phyloP scores from a whole-genome alignment of 2,329 filamentous ascomycete species.

The Neocatenulostroma microsporum region DNA sequence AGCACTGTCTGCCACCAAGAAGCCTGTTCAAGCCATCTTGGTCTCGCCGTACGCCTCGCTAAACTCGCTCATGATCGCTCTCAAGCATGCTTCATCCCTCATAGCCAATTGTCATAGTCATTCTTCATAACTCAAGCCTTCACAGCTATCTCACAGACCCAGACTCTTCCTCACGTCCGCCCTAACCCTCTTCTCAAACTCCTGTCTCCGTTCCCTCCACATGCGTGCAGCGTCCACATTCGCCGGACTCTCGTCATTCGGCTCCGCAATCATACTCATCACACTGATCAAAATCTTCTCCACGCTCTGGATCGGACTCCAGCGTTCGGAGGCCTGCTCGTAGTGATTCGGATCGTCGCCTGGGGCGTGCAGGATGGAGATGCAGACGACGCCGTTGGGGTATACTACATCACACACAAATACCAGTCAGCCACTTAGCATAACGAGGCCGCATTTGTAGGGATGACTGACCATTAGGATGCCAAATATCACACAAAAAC shows the following conservation, averaged over 20 bases:
- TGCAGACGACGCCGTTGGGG: conserved; percentile 87
- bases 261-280: conserved; percentile 97
- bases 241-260: conserved; percentile 92
- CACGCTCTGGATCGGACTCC: conserved; percentile 93
- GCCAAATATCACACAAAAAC: conserved; percentile 89
- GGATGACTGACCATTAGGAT: conserved; percentile 69
- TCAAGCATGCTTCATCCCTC: no score
- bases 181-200: conserved; percentile 81
- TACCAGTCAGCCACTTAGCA: not conserved
- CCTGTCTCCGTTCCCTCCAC: conserved; percentile 76
- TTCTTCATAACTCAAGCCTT: no score
- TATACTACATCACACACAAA: conserved; percentile 63
- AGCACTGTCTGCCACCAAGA: no score
- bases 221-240: conserved; percentile 95
- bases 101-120: no score
- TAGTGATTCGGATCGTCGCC: conserved; percentile 98
- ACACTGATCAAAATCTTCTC: conserved; percentile 96
- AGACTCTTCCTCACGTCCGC: conserved; percentile 72
- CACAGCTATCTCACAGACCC: conserved; percentile 64
- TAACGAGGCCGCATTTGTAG: no score
- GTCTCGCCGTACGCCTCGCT: conserved; percentile 9
- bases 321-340: conserved; percentile 89
- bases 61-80: no score
- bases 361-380: conserved; percentile 93
- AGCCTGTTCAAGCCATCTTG: not conserved